These are phyloP conservation scores for Tulasnella sp. DNA, from an alignment of 768 basidiomycete genomes.

Conservation along the genomic window DNA sequence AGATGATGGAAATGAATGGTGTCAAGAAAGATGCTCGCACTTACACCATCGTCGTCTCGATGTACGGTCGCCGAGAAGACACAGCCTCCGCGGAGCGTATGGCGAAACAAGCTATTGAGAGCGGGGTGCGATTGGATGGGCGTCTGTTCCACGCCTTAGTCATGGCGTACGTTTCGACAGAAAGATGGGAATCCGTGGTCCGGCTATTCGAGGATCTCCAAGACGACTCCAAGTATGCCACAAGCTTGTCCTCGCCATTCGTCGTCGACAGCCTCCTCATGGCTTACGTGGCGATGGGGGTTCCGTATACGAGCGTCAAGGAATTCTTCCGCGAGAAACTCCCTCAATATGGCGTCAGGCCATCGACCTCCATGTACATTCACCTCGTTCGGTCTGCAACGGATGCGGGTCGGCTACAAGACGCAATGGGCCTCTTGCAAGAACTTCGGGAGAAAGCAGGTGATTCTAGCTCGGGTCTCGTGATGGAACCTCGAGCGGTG, in stretches of 20 bases:
- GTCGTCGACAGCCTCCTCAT: constrained; percentile 77
- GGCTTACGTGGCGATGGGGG: constrained; percentile 75
- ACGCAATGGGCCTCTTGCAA: constrained; percentile 61
- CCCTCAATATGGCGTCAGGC: constrained; percentile 46
- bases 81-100: constrained; percentile 60
- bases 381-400: constrained; percentile 77
- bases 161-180: constrained; percentile 77
- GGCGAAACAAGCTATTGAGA: constrained; percentile 58
- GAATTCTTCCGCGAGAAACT: constrained; percentile 48
- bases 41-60: constrained; percentile 65
- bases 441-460: constrained; percentile 53
- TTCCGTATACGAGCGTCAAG: constrained; percentile 64
- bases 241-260: constrained; percentile 49
- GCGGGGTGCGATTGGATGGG: constrained; percentile 60
- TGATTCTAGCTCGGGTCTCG: constrained; percentile 14
- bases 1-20: constrained; percentile 56
- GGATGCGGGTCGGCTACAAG: constrained; percentile 59
- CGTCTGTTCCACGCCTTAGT: constrained; percentile 67
- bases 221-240: constrained; percentile 34
- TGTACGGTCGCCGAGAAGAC: constrained; percentile 61
- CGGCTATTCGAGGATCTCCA: constrained; percentile 56
- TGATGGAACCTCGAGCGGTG: constrained; percentile 43
- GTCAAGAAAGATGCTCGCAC: constrained; percentile 47
- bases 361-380: constrained; percentile 53
- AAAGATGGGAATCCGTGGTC: constrained; percentile 73